Percentiles rank a stretch among this genome's conserved stretches.
phyloP scores from a whole-genome alignment of 352 stramenopile species.

The Globisporangium megalacanthum region DNA sequence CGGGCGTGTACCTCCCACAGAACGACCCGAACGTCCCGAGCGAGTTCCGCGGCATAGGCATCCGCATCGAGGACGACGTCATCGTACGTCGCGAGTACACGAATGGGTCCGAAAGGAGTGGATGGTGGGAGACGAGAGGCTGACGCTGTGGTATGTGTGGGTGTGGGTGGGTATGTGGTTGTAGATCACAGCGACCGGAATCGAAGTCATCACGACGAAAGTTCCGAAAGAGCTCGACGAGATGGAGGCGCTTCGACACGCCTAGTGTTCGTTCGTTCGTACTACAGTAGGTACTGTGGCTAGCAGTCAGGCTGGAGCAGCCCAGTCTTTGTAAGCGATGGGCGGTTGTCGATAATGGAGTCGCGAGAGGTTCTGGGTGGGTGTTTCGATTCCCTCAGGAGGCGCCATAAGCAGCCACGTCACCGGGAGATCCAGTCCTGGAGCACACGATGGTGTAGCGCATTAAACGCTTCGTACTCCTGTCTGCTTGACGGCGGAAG shows the following conservation, averaged over 20 bases:
- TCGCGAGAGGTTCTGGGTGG: too few species aligned
- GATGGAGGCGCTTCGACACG: conserved; percentile 51
- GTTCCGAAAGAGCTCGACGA: conserved; percentile 67
- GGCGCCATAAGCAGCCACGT: not conserved
- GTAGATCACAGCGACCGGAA: conserved; percentile 68
- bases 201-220: conserved; percentile 65
- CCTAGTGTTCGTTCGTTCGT: not conserved
- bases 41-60: conserved; percentile 78
- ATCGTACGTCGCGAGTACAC: conserved; percentile 35
- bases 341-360: too few species aligned
- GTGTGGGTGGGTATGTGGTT: not conserved
- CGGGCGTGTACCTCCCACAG: conserved; percentile 79
- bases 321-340: not conserved
- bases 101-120: not conserved
- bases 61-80: conserved; percentile 85
- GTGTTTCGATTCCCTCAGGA: too few species aligned
- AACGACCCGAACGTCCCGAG: conserved; percentile 53
- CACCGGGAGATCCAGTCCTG: conserved; percentile 25
- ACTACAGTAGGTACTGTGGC: not conserved
- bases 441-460: conserved; percentile 37
- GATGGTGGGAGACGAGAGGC: not conserved
- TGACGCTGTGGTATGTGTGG: conserved; percentile 2
- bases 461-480: conserved; percentile 44
- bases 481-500: conserved; percentile 16
- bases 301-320: too few species aligned